A percentile compares a stretch with the other conserved stretches of the same genome.
Evolutionary conservation across 306 rosid species (phyloP).

Genomic region (Trifolium subterraneum): DNA sequence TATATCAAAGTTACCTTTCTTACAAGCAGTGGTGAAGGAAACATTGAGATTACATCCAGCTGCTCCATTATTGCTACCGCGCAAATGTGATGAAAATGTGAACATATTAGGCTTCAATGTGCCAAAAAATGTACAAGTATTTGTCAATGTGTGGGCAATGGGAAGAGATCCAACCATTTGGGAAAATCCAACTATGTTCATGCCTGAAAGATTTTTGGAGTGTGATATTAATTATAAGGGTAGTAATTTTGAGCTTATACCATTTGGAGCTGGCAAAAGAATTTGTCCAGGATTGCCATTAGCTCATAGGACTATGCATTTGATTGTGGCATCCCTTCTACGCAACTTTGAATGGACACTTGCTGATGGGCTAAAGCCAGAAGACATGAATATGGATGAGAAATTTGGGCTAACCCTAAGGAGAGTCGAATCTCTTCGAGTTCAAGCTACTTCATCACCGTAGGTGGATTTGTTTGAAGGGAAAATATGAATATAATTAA

Average conservation of each 20-base stretch:
- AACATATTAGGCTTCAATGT: not conserved
- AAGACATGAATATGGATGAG: conserved; percentile 1
- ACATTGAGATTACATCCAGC: not conserved
- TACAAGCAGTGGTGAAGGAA: conserved; percentile 1
- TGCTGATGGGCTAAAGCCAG: not conserved
- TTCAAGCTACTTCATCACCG: not conserved
- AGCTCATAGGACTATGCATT: not conserved
- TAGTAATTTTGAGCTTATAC: not conserved
- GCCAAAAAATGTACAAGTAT: not conserved
- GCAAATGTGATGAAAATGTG: not conserved
- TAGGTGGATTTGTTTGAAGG: not conserved
- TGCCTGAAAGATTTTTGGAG: not conserved
- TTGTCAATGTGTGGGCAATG: not conserved
- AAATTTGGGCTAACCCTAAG: not conserved
- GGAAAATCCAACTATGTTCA: not conserved
- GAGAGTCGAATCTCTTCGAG: not conserved
- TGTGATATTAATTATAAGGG: not conserved
- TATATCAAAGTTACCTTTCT: not conserved
- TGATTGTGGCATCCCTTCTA: conserved; percentile 2
- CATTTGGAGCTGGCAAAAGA: not conserved
- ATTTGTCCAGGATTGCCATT: conserved; percentile 5
- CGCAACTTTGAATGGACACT: not conserved
- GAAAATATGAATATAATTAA: not conserved
- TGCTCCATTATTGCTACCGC: not conserved
- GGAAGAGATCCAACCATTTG: not conserved